A percentile compares a stretch with the other conserved stretches of the same genome.
Evolutionary conservation across 2,329 filamentous ascomycete genomes (phyloP).

Genomic region (Aspergillus sp.): DNA sequence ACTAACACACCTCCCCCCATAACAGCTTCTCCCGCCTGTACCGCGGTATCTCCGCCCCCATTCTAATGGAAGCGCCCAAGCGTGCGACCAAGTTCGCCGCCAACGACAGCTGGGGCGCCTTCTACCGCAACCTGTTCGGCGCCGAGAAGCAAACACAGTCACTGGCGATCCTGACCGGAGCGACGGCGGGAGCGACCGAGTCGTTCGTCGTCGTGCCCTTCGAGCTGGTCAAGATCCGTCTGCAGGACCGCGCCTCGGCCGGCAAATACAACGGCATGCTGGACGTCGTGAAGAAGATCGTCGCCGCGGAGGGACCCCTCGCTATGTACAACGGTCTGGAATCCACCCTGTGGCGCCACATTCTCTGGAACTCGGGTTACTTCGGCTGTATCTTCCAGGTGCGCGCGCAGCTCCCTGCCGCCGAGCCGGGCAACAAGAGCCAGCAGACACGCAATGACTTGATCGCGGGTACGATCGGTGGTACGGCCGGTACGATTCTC

Average conservation of each 20-base stretch:
- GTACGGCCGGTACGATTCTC: conserved; percentile 84
- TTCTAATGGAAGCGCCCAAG: conserved; percentile 97
- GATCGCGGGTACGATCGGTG: conserved; percentile 81
- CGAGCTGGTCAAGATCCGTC: conserved; percentile 95
- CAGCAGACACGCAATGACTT: conserved; percentile 85
- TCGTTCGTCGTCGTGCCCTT: conserved; percentile 97
- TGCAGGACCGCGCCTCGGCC: conserved; percentile 93
- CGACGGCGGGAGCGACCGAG: conserved; percentile 92
- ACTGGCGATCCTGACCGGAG: conserved; percentile 89
- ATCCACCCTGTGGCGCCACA: conserved; percentile 94
- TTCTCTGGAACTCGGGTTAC: conserved; percentile 92
- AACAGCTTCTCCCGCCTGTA: conserved; percentile 82
- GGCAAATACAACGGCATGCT: conserved; percentile 64
- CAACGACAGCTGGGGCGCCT: conserved; percentile 96
- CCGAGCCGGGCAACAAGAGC: conserved; percentile 69
- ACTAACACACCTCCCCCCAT: neutral
- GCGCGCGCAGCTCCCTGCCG: conserved; percentile 75
- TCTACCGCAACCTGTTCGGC: conserved; percentile 87
- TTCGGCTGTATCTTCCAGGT: conserved; percentile 99
- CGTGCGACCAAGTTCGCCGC: conserved; percentile 97
- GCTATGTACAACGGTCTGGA: conserved; percentile 97
- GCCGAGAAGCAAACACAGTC: conserved; percentile 85
- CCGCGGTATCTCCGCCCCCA: conserved; percentile 91
- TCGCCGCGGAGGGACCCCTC: conserved; percentile 78
- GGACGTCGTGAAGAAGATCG: conserved; percentile 64